Percentiles rank a stretch among this genome's conserved stretches.
phyloP scores from a whole-genome alignment of 768 basidiomycete genomes.

The Tulasnella sp. region DNA sequence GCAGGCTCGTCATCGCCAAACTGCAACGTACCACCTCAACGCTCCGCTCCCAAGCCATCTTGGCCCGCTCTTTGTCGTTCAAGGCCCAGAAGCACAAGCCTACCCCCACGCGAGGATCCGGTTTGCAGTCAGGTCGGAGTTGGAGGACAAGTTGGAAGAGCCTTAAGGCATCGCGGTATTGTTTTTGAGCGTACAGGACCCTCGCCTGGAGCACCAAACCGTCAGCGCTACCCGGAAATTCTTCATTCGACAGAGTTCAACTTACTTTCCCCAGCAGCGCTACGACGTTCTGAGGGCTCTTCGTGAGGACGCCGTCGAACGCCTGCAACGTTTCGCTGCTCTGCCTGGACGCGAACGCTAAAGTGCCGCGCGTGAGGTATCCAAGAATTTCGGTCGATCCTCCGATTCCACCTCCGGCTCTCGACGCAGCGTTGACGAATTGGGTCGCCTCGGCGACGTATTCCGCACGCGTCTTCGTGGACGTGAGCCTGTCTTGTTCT shows the following conservation, averaged over 20 bases:
- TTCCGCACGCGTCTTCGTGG: slow-evolving; percentile 43
- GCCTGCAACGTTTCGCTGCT: slow-evolving; percentile 73
- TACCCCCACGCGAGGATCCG: slow-evolving; percentile 92
- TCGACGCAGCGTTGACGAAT: slow-evolving; percentile 48
- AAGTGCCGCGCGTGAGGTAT: slow-evolving; percentile 61
- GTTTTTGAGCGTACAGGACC: slow-evolving; percentile 68
- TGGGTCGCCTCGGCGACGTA: slow-evolving; percentile 59
- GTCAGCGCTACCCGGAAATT: not conserved
- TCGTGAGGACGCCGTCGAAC: slow-evolving; percentile 66
- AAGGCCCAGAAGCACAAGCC: slow-evolving; percentile 89
- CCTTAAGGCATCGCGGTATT: slow-evolving; percentile 68
- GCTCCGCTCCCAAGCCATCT: slow-evolving; percentile 83
- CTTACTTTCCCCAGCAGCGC: slow-evolving; percentile 77
- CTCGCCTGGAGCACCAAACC: slow-evolving; percentile 45
- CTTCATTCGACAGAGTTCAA: not conserved
- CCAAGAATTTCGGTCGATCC: slow-evolving; percentile 36
- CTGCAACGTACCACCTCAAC: slow-evolving; percentile 55
- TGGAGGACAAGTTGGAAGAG: slow-evolving; percentile 76
- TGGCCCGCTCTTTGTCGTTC: slow-evolving; percentile 71
- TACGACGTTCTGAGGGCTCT: slow-evolving; percentile 76
- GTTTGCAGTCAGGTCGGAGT: slow-evolving; percentile 64
- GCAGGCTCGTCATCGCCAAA: not conserved
- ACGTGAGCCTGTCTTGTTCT: slow-evolving; percentile 23
- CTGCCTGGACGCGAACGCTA: slow-evolving; percentile 66
- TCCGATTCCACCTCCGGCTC: slow-evolving; percentile 47